These are phyloP conservation scores for Strobilomyces confusus DNA, from an alignment of 768 basidiomycete genomes.

Conservation along the genomic window DNA sequence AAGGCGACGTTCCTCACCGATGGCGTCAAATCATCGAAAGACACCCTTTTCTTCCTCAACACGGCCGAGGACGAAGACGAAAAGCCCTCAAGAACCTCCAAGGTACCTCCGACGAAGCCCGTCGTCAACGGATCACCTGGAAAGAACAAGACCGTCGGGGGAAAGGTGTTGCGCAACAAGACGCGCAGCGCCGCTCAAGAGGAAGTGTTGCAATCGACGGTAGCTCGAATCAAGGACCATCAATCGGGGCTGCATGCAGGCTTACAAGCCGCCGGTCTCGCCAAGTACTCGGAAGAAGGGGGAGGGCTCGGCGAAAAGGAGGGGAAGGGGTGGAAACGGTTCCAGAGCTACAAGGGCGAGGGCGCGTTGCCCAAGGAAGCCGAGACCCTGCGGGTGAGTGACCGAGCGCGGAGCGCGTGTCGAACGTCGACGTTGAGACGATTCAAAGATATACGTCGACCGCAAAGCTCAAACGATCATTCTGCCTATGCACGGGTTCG, in stretches of 20 bases:
- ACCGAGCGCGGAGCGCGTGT: neutral
- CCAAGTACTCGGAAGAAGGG: slow-evolving; percentile 80
- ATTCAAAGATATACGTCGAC: slow-evolving; percentile 79
- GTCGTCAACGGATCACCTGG: slow-evolving; percentile 60
- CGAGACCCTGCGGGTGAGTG: slow-evolving; percentile 70
- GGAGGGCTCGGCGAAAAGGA: slow-evolving; percentile 73
- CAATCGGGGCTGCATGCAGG: slow-evolving; percentile 77
- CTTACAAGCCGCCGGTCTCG: slow-evolving; percentile 75
- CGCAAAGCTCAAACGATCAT: slow-evolving; percentile 87
- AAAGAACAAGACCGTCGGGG: slow-evolving; percentile 73
- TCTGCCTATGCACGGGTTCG: slow-evolving; percentile 90
- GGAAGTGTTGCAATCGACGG: slow-evolving; percentile 74
- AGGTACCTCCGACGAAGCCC: slow-evolving; percentile 49
- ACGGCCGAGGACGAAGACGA: slow-evolving; percentile 54
- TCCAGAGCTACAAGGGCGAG: slow-evolving; percentile 96
- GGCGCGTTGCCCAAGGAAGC: slow-evolving; percentile 83
- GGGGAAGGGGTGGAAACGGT: slow-evolving; percentile 92
- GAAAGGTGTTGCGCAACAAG: slow-evolving; percentile 87
- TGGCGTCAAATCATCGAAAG: slow-evolving; percentile 78
- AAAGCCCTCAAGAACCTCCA: slow-evolving; percentile 49
- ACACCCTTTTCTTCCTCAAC: slow-evolving; percentile 83
- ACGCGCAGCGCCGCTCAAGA: slow-evolving; percentile 84
- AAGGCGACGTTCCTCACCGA: slow-evolving; percentile 73
- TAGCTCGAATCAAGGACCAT: slow-evolving; percentile 80
- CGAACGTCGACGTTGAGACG: slow-evolving; percentile 7